A percentile compares a stretch with the other conserved stretches of the same genome.
These are phyloP conservation scores for Peronospora destructor DNA, from an alignment of 352 stramenopile species.

Conservation along the genomic window DNA sequence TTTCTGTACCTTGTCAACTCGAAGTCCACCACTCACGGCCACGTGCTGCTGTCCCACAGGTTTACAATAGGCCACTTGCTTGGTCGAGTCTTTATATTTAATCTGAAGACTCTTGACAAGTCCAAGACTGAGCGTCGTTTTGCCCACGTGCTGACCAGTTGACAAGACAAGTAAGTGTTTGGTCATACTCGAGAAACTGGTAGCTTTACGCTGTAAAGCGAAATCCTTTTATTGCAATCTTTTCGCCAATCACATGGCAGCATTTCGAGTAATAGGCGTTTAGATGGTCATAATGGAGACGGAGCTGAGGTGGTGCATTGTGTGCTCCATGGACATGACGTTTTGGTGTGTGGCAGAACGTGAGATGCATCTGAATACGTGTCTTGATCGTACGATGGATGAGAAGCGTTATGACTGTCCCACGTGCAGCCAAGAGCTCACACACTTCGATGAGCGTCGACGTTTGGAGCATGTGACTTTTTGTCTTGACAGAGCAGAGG, in stretches of 20 bases:
- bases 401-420: conserved; percentile 40
- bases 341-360: conserved; percentile 39
- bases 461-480: conserved; percentile 62
- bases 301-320: conserved; percentile 32
- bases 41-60: conserved; percentile 93
- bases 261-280: not conserved
- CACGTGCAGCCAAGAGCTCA: conserved; percentile 47
- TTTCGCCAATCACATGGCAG: conserved; percentile 1
- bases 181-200: too few relatives aligned
- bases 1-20: conserved; percentile 87
- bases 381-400: conserved; percentile 40
- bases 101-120: conserved; percentile 91
- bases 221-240: not conserved
- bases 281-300: not conserved
- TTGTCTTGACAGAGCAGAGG: conserved; percentile 42
- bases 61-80: conserved; percentile 90
- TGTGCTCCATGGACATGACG: conserved; percentile 62
- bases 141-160: conserved; percentile 96
- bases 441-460: conserved; percentile 58
- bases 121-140: conserved; percentile 93
- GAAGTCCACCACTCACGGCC: conserved; percentile 66
- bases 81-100: conserved; percentile 64
- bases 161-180: conserved; percentile 81
- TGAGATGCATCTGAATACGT: conserved; percentile 67
- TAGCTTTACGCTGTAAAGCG: too few relatives aligned